phyloP scores from a whole-genome alignment of 306 rosid genomes.

The Quercus mongolica region DNA sequence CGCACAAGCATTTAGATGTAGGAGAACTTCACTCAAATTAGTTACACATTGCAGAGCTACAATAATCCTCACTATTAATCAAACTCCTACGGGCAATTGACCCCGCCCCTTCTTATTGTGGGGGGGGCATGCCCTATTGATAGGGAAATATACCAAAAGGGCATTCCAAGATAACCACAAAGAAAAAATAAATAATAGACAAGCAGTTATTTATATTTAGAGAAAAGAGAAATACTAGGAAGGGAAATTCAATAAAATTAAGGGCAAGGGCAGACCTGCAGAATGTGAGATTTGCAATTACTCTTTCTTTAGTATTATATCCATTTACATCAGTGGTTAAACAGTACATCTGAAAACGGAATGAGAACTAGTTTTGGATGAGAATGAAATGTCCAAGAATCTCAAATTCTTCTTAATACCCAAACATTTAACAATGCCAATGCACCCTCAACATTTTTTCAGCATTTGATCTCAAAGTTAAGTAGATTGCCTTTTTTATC shows the following conservation, averaged over 20 bases:
- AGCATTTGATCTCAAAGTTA: constrained; percentile 1
- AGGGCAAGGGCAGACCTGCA: no score
- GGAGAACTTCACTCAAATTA: no score
- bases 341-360: not conserved
- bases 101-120: no score
- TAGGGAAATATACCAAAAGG: not conserved
- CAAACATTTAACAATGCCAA: not conserved
- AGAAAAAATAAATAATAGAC: not conserved
- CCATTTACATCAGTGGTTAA: not conserved
- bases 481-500: not conserved
- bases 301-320: not conserved
- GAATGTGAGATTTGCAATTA: not conserved
- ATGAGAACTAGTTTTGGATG: not conserved
- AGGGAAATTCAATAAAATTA: no score
- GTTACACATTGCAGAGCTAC: no score
- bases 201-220: not conserved
- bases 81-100: no score
- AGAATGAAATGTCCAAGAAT: constrained; percentile 13
- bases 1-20: no score
- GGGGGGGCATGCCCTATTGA: not conserved
- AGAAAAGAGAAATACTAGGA: not conserved
- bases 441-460: constrained; percentile 11
- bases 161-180: not conserved
- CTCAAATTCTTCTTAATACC: not conserved
- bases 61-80: no score